Evolutionary conservation across 371 early-diverging fungal genomes (phyloP).

Genomic region (Zychaea mexicana): DNA sequence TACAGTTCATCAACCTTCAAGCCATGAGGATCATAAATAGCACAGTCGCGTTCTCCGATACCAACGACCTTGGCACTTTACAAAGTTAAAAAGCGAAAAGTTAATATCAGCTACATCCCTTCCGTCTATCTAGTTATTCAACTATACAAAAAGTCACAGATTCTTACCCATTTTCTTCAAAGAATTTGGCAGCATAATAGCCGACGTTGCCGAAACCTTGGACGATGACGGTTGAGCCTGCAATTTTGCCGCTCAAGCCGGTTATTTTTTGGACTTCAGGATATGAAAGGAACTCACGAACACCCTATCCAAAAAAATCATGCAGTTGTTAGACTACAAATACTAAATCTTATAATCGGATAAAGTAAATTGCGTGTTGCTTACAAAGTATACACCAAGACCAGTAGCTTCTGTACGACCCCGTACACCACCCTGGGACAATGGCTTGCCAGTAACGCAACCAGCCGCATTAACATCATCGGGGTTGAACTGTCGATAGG

Average conservation of each 20-base stretch:
- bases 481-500: conserved; percentile 87
- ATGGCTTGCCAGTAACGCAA: too few relatives aligned
- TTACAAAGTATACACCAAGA: conserved; percentile 78
- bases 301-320: conserved; percentile 37
- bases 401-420: conserved; percentile 92
- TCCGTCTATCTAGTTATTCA: too few relatives aligned
- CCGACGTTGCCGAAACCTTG: conserved; percentile 95
- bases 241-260: conserved; percentile 70
- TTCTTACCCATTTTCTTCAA: conserved; percentile 72
- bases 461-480: conserved; percentile 85
- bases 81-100: background rate
- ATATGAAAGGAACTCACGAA: conserved; percentile 83
- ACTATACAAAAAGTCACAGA: too few relatives aligned
- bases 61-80: conserved; percentile 78
- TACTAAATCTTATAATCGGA: too few relatives aligned
- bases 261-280: conserved; percentile 80
- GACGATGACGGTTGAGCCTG: conserved; percentile 69
- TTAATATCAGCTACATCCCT: background rate
- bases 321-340: too few relatives aligned
- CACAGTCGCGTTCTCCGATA: conserved; percentile 76
- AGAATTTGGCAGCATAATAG: conserved; percentile 89
- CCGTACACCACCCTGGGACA: conserved; percentile 88
- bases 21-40: conserved; percentile 74
- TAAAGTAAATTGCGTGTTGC: background rate
- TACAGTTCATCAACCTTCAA: conserved; percentile 72